Percentiles rank a stretch among this genome's conserved stretches.
These are phyloP conservation scores for Veloboletus limbatus DNA, from an alignment of 1,284 basidiomycete species.

Conservation along the genomic window DNA sequence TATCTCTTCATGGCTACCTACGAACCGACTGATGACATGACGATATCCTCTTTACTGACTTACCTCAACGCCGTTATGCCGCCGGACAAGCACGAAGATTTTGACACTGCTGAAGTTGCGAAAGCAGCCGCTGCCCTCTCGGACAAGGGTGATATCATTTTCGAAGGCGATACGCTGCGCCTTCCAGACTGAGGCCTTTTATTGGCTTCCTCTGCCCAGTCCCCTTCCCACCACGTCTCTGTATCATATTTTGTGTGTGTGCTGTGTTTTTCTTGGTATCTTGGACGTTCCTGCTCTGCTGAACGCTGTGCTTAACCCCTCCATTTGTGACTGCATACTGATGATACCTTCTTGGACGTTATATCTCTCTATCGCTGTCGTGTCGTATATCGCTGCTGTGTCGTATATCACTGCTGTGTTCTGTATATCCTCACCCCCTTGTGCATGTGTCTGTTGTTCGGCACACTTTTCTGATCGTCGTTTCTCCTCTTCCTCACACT, in stretches of 20 bases:
- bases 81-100: constrained; percentile 73
- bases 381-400: constrained; percentile 18
- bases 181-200: constrained; percentile 28
- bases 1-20: constrained; percentile 66
- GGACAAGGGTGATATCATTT: constrained; percentile 49
- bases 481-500: too few relatives aligned
- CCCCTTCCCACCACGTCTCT: constrained; percentile 3
- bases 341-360: constrained; percentile 29
- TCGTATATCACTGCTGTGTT: constrained; percentile 11
- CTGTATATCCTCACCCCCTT: constrained; percentile 4
- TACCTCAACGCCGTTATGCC: constrained; percentile 75
- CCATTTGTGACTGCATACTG: constrained; percentile 11
- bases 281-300: constrained; percentile 23
- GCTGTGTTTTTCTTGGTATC: constrained; percentile 23
- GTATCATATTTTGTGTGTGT: constrained; percentile 21
- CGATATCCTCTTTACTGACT: constrained; percentile 59
- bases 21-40: constrained; percentile 59
- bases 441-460: constrained; percentile 2
- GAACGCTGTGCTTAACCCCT: constrained; percentile 11
- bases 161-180: constrained; percentile 60
- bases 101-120: constrained; percentile 68
- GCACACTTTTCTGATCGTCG: background rate
- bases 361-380: constrained; percentile 7
- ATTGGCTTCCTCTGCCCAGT: background rate
- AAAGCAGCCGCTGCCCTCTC: constrained; percentile 52